Evolutionary conservation across 768 basidiomycete species (phyloP).

Genomic region (Hysterangium stoloniferum): DNA sequence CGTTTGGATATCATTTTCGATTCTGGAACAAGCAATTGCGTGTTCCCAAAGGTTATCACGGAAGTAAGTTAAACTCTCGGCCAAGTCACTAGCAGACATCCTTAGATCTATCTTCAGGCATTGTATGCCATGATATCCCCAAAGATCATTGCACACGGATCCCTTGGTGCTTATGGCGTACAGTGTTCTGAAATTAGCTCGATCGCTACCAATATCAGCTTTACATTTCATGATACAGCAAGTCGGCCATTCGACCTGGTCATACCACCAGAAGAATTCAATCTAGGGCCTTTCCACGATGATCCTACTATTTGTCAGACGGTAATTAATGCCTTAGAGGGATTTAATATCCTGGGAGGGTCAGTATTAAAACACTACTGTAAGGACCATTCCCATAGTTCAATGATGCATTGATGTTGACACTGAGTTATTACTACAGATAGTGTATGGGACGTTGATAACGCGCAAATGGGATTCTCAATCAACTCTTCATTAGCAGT

Average conservation of each 20-base stretch:
- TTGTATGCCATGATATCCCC: conserved; percentile 52
- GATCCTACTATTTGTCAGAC: conserved; percentile 46
- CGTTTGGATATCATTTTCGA: conserved; percentile 45
- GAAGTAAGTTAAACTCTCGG: conserved; percentile 27
- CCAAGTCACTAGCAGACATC: background rate
- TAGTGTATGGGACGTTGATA: conserved; percentile 49
- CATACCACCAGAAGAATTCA: conserved; percentile 49
- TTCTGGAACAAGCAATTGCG: conserved; percentile 49
- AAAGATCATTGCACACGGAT: conserved; percentile 41
- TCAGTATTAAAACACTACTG: conserved; percentile 52
- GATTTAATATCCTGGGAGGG: conserved; percentile 42
- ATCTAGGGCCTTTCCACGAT: conserved; percentile 48
- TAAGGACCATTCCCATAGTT: background rate
- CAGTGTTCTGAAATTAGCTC: conserved; percentile 39
- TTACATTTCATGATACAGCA: conserved; percentile 42
- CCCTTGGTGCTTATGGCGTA: conserved; percentile 46
- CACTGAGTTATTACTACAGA: conserved; percentile 15
- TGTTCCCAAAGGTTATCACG: conserved; percentile 42
- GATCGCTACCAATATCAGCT: conserved; percentile 43
- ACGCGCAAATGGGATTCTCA: conserved; percentile 40
- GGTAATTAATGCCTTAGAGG: conserved; percentile 52
- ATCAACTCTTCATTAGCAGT: no score
- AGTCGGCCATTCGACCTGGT: conserved; percentile 47
- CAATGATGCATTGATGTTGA: background rate
- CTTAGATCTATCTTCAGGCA: conserved; percentile 26